Conservation (phyloP, 2,329 filamentous ascomycete species). For the Cryphonectria nitschkei region DNA sequence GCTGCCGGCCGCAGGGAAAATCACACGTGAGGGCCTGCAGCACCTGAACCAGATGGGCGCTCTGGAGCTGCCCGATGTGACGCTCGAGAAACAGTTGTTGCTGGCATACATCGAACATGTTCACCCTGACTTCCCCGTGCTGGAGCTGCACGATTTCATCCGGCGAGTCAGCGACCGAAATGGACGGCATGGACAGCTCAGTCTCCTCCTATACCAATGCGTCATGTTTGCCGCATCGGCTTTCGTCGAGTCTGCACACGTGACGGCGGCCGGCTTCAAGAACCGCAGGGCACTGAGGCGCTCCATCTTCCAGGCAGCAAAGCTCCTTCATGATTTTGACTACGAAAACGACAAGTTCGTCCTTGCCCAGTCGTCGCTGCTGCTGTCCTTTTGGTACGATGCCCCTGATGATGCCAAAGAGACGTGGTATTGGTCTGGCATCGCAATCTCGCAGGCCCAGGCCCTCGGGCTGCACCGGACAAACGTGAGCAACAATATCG, state of each 20-base stretch:
- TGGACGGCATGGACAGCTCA: constrained; percentile 72
- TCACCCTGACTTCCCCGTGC: constrained; percentile 89
- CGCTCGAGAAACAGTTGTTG: constrained; percentile 79
- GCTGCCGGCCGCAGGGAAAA: constrained; percentile 70
- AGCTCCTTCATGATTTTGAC: constrained; percentile 93
- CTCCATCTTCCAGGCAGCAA: constrained; percentile 85
- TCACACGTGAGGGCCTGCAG: constrained; percentile 79
- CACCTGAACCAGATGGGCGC: constrained; percentile 87
- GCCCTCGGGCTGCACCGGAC: constrained; percentile 93
- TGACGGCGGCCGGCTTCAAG: constrained; percentile 76
- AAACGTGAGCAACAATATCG: constrained; percentile 73
- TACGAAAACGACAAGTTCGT: constrained; percentile 89
- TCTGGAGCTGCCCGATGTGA: constrained; percentile 70
- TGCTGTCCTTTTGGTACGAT: constrained; percentile 98
- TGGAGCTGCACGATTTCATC: constrained; percentile 69
- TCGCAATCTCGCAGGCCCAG: constrained; percentile 88
- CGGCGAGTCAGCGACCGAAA: constrained; percentile 66
- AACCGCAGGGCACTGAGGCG: constrained; percentile 82
- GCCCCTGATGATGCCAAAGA: constrained; percentile 97
- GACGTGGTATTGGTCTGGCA: constrained; percentile 99
- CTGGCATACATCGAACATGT: constrained; percentile 86
- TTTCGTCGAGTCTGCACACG: constrained; percentile 79
- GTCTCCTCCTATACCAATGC: constrained; percentile 87
- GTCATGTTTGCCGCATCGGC: constrained; percentile 93
- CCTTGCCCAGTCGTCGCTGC: constrained; percentile 82